A percentile compares a stretch with the other conserved stretches of the same genome.
These are phyloP conservation scores for Penicillium alfredii DNA, from an alignment of 495 filamentous ascomycete genomes.

Conservation along the genomic window DNA sequence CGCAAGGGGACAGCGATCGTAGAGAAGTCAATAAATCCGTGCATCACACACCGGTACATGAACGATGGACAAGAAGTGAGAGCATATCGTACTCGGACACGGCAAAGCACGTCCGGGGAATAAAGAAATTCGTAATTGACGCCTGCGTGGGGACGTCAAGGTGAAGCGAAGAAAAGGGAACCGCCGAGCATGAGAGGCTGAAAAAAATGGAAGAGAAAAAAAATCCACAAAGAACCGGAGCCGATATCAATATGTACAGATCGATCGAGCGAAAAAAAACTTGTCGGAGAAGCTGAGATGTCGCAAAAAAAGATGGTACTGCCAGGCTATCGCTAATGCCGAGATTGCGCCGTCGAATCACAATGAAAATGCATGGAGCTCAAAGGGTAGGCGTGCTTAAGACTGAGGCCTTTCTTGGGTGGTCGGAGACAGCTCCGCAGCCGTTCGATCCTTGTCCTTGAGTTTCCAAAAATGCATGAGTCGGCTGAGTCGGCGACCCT, in stretches of 20 bases:
- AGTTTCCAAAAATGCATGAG: constrained; percentile 81
- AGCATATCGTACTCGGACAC: constrained; percentile 35
- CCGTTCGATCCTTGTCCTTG: constrained; percentile 42
- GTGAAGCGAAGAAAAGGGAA: constrained; percentile 6
- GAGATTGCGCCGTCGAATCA: constrained; percentile 26
- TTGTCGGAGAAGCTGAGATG: constrained; percentile 20
- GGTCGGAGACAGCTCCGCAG: constrained; percentile 13
- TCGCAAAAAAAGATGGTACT: constrained; percentile 11
- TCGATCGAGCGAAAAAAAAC: constrained; percentile 8
- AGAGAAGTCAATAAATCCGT: constrained; percentile 28
- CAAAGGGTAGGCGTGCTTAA: constrained; percentile 10
- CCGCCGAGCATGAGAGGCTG: constrained; percentile 1
- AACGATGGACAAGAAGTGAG: constrained; percentile 36
- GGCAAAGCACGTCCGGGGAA: constrained; percentile 20
- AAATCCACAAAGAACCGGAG: constrained; percentile 11
- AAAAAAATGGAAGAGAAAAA: constrained; percentile 16
- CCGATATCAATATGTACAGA: constrained; percentile 23
- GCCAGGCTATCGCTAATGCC: constrained; percentile 30
- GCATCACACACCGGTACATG: constrained; percentile 29
- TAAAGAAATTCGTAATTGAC: constrained; percentile 42
- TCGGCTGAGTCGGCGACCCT: constrained; percentile 68
- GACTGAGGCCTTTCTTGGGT: constrained; percentile 19
- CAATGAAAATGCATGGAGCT: constrained; percentile 20
- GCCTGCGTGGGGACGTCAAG: too few species aligned
- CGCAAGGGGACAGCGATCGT: constrained; percentile 22